Conservation (phyloP, 1,284 basidiomycete genomes). For the Trichosporon ovoides region DNA sequence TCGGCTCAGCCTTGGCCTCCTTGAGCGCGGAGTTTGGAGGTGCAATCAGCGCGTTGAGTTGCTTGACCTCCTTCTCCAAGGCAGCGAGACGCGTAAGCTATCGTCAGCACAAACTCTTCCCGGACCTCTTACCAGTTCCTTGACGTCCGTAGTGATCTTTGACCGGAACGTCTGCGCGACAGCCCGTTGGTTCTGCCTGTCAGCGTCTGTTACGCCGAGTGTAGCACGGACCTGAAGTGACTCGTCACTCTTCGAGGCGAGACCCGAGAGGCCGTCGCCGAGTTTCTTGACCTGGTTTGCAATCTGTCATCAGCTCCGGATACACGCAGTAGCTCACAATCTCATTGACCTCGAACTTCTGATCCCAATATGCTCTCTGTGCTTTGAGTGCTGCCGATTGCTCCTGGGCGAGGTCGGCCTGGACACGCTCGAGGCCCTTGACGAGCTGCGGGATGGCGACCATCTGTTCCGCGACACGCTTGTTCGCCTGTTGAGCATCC, state of each 20-base stretch:
- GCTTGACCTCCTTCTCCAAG: background rate
- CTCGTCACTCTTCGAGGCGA: background rate
- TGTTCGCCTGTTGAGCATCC: slow-evolving; percentile 5
- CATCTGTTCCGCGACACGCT: slow-evolving; percentile 6
- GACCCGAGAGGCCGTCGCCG: background rate
- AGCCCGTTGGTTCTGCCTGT: background rate
- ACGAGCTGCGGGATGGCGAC: slow-evolving; percentile 4
- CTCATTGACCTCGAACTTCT: background rate
- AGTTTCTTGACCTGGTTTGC: background rate
- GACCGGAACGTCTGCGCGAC: background rate
- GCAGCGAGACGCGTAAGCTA: background rate
- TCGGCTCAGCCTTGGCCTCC: background rate
- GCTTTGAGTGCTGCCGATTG: background rate
- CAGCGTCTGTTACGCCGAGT: background rate
- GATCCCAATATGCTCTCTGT: background rate
- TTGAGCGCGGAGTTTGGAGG: background rate
- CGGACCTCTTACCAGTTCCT: background rate
- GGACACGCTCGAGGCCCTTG: background rate
- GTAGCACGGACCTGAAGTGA: background rate
- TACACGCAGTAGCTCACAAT: background rate
- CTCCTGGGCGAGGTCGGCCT: background rate
- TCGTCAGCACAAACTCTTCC: background rate
- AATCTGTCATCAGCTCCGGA: background rate
- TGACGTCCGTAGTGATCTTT: background rate
- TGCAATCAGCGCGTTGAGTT: background rate